Percentiles rank a stretch among this genome's conserved stretches.
Evolutionary conservation across 345 rosid species (phyloP).

Genomic region (Mercurialis annua): DNA sequence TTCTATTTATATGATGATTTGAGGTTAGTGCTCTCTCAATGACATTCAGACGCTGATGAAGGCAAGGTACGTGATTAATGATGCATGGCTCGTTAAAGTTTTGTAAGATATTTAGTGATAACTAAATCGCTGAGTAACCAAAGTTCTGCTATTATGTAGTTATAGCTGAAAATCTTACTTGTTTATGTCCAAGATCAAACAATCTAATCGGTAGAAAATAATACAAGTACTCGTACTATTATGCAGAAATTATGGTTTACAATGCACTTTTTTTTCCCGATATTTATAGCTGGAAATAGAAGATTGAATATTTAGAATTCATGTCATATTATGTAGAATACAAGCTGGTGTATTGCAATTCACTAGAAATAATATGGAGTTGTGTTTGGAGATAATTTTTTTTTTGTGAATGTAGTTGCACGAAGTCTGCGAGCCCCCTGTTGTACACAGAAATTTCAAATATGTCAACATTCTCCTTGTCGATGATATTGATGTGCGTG

Average conservation of each 20-base stretch:
- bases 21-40: slow-evolving; percentile 87
- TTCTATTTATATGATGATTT: slow-evolving; percentile 83
- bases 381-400: slow-evolving; percentile 5
- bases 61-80: slow-evolving; percentile 72
- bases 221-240: neutral
- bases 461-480: slow-evolving; percentile 80
- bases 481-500: slow-evolving; percentile 64
- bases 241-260: neutral
- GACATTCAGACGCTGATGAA: slow-evolving; percentile 92
- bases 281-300: neutral
- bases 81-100: neutral
- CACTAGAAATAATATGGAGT: neutral
- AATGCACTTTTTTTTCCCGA: neutral
- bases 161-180: neutral
- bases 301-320: neutral
- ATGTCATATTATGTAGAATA: neutral
- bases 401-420: slow-evolving; percentile 71
- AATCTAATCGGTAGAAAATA: neutral
- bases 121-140: too few relatives aligned
- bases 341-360: neutral
- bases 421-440: slow-evolving; percentile 84
- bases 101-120: neutral
- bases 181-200: neutral
- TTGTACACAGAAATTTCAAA: slow-evolving; percentile 88
- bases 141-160: neutral